Evolutionary conservation across 805 yeast species (phyloP).

Genomic region (Yueomyces sp.): DNA sequence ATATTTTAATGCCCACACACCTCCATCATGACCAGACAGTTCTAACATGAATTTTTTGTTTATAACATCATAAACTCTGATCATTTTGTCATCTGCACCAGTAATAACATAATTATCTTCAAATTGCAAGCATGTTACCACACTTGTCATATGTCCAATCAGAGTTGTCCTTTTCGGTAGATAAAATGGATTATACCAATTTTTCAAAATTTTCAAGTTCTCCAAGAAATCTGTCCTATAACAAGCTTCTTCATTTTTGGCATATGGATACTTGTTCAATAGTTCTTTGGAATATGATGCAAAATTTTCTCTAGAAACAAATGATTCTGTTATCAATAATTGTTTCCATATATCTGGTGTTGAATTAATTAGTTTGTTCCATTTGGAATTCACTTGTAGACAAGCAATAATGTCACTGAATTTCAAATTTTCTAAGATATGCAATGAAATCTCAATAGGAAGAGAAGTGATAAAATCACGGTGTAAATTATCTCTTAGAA

Average conservation of each 20-base stretch:
- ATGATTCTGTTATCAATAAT: slow-evolving; percentile 47
- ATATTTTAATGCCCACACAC: slow-evolving; percentile 96
- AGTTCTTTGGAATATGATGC: slow-evolving; percentile 17
- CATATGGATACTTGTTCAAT: slow-evolving; percentile 15
- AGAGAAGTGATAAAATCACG: slow-evolving; percentile 60
- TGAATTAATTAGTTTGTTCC: slow-evolving; percentile 54
- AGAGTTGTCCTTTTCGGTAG: slow-evolving; percentile 55
- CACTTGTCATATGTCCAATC: slow-evolving; percentile 60
- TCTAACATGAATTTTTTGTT: slow-evolving; percentile 53
- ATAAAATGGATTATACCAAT: slow-evolving; percentile 73
- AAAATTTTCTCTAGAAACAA: slow-evolving; percentile 37
- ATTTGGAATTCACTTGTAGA: slow-evolving; percentile 49
- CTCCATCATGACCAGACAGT: slow-evolving; percentile 86
- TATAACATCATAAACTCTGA: slow-evolving; percentile 66
- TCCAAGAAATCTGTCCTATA: slow-evolving; percentile 35
- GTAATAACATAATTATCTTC: slow-evolving; percentile 84
- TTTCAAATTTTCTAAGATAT: slow-evolving; percentile 54
- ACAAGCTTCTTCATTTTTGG: slow-evolving; percentile 22
- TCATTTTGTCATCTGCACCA: slow-evolving; percentile 79
- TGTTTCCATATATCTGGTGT: slow-evolving; percentile 59
- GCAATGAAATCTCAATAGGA: slow-evolving; percentile 62
- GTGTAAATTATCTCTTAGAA: slow-evolving; percentile 31
- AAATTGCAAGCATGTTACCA: slow-evolving; percentile 91
- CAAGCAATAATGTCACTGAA: slow-evolving; percentile 45
- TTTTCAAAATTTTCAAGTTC: slow-evolving; percentile 64